phyloP scores from a whole-genome alignment of 768 basidiomycete genomes.

The Leccinum subtestaceum region DNA sequence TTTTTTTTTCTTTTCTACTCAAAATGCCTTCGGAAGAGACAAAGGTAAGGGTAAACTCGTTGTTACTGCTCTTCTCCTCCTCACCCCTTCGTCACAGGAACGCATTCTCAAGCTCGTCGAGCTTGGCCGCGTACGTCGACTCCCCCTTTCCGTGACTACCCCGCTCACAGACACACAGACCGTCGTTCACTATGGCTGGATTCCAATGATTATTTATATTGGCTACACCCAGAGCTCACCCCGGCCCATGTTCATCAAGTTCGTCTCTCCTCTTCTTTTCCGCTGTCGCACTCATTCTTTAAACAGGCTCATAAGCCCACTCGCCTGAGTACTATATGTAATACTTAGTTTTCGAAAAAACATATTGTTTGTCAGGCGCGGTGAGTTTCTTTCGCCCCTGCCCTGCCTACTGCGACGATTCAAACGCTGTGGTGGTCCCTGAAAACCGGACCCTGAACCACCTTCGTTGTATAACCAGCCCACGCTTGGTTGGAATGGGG shows the following conservation, averaged over 20 bases:
- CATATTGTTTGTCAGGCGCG: background rate
- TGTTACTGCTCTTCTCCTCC: background rate
- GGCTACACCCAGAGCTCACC: conserved; percentile 92
- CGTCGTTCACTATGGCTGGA: conserved; percentile 92
- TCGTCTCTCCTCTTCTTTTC: conserved; percentile 33
- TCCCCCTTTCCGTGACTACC: background rate
- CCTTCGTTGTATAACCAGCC: conserved; percentile 45
- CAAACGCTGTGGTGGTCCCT: conserved; percentile 64
- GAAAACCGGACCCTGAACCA: conserved; percentile 24
- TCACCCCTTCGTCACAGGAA: conserved; percentile 45
- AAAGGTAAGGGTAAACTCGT: conserved; percentile 51
- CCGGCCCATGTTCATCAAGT: conserved; percentile 95
- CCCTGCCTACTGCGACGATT: conserved; percentile 42
- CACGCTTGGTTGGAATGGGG: conserved; percentile 46
- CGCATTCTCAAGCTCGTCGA: conserved; percentile 80
- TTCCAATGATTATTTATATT: conserved; percentile 93
- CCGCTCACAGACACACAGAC: conserved; percentile 48
- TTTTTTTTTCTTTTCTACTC: conserved; percentile 5
- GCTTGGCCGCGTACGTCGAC: conserved; percentile 67
- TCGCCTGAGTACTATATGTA: conserved; percentile 57
- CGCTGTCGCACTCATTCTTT: background rate
- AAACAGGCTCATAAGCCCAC: conserved; percentile 84
- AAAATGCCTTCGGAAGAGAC: conserved; percentile 89
- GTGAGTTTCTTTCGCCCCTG: conserved; percentile 29
- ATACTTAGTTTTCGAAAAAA: conserved; percentile 28